Evolutionary conservation across 768 basidiomycete genomes (phyloP).

Genomic region (Suillus americanus): DNA sequence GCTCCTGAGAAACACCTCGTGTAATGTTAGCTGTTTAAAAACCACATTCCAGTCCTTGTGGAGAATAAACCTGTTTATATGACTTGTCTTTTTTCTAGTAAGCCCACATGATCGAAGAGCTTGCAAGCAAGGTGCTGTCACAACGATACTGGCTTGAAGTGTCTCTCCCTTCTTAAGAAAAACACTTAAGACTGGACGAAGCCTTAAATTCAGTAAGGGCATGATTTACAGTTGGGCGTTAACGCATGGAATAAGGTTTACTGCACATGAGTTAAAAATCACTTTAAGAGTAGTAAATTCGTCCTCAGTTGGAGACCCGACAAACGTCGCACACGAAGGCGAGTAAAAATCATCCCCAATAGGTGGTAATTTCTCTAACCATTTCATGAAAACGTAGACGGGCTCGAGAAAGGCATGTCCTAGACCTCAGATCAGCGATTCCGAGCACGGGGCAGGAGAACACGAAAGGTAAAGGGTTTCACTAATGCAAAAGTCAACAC

Average conservation of each 20-base stretch:
- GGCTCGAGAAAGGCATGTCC: background rate
- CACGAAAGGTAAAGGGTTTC: too few relatives aligned
- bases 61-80: background rate
- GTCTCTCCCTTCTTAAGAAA: too few relatives aligned
- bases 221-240: too few relatives aligned
- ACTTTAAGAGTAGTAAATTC: conserved; percentile 20
- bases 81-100: background rate
- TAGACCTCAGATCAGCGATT: background rate
- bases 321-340: background rate
- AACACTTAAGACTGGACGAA: too few relatives aligned
- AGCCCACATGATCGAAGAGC: too few relatives aligned
- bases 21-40: background rate
- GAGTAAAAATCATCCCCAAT: conserved; percentile 5
- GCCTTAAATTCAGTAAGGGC: too few relatives aligned
- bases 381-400: too few relatives aligned
- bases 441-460: background rate
- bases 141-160: too few relatives aligned
- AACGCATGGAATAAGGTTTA: background rate
- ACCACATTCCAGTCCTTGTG: background rate
- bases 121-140: too few relatives aligned
- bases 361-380: background rate
- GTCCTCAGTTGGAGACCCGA: conserved; percentile 9
- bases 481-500: too few relatives aligned
- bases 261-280: background rate
- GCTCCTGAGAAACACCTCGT: background rate